These are phyloP conservation scores for Elsinoe fawcettii DNA, from an alignment of 2,329 filamentous ascomycete species.

Conservation along the genomic window DNA sequence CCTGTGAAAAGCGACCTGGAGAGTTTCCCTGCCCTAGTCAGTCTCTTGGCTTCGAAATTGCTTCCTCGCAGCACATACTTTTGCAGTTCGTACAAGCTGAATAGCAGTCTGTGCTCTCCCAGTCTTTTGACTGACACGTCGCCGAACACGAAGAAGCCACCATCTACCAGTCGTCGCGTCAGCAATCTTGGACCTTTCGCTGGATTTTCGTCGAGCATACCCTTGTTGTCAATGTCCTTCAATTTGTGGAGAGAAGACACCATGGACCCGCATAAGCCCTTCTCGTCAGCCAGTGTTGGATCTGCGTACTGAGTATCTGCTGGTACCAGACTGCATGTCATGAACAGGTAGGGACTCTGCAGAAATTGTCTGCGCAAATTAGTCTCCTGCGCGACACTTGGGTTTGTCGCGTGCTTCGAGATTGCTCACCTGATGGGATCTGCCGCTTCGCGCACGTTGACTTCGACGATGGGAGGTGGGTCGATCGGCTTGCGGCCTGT, in stretches of 20 bases:
- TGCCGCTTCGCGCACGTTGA: constrained; percentile 45
- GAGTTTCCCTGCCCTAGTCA: constrained; percentile 24
- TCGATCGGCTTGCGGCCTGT: constrained; percentile 79
- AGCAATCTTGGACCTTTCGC: background rate
- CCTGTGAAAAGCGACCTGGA: constrained; percentile 45
- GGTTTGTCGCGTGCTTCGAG: background rate
- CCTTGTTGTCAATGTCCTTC: constrained; percentile 65
- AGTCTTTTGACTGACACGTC: constrained; percentile 72
- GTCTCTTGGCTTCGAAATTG: constrained; percentile 10
- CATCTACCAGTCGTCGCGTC: constrained; percentile 44
- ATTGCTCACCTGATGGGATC: constrained; percentile 53
- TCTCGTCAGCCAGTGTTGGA: constrained; percentile 36
- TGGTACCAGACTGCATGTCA: constrained; percentile 50
- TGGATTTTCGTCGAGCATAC: constrained; percentile 27
- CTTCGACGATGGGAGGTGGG: constrained; percentile 74
- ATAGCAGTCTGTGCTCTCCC: constrained; percentile 65
- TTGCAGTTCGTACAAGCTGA: constrained; percentile 68
- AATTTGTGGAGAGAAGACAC: constrained; percentile 76
- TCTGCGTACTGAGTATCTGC: constrained; percentile 42
- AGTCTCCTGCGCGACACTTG: constrained; percentile 13
- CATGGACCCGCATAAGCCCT: constrained; percentile 56
- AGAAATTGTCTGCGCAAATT: constrained; percentile 46
- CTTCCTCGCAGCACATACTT: constrained; percentile 39
- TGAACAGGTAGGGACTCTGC: constrained; percentile 58
- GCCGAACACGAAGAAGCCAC: constrained; percentile 84